phyloP scores from a whole-genome alignment of 441 rosid genomes.

The Brassica balearica region DNA sequence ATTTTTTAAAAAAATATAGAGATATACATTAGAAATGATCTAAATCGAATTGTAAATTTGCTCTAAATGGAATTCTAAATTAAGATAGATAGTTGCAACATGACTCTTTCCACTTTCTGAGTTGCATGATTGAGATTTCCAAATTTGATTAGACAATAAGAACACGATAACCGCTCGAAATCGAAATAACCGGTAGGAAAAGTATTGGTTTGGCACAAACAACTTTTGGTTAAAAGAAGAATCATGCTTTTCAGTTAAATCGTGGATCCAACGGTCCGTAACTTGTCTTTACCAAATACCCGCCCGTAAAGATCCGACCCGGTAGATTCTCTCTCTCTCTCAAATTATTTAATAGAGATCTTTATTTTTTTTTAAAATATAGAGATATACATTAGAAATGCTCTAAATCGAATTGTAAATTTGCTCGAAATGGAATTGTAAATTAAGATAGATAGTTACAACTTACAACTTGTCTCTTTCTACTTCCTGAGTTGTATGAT shows the following conservation, averaged over 20 bases:
- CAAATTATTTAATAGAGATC: too few relatives aligned
- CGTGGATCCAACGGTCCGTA: slow-evolving; percentile 18
- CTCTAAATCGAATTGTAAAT: too few relatives aligned
- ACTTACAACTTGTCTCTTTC: background rate
- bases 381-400: too few relatives aligned
- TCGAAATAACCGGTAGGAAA: background rate
- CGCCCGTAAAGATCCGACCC: slow-evolving; percentile 31
- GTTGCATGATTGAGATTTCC: background rate
- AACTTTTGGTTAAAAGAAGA: background rate
- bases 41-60: too few relatives aligned
- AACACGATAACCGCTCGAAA: background rate
- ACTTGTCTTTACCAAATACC: slow-evolving; percentile 13
- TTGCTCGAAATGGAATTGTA: background rate
- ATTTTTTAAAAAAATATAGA: too few relatives aligned
- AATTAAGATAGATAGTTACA: background rate
- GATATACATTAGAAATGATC: too few relatives aligned
- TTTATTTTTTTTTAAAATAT: too few relatives aligned
- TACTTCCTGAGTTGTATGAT: background rate
- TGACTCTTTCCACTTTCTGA: background rate
- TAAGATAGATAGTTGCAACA: background rate
- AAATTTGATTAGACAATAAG: background rate
- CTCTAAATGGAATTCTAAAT: background rate
- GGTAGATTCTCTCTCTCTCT: background rate
- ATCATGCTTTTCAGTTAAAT: background rate
- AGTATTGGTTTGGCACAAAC: background rate